A percentile compares a stretch with the other conserved stretches of the same genome.
Evolutionary conservation across 2,329 filamentous ascomycete genomes (phyloP).

Genomic region (Stachybotrys chartarum): DNA sequence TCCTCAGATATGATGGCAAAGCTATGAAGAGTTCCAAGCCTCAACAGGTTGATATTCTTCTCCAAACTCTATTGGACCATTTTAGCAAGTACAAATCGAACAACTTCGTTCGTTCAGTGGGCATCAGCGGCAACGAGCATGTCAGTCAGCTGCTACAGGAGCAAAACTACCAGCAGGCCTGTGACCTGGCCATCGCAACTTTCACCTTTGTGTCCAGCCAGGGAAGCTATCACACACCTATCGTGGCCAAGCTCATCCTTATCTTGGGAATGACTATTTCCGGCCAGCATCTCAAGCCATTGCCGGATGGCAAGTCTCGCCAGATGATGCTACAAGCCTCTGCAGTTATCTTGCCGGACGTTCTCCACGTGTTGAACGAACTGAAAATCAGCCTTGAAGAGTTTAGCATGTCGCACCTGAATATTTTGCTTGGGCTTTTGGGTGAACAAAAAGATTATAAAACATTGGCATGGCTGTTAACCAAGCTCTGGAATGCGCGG

Average conservation of each 20-base stretch:
- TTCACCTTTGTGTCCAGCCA: slow-evolving; percentile 25
- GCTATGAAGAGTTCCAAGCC: slow-evolving; percentile 16
- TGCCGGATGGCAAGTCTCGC: slow-evolving; percentile 23
- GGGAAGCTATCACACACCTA: slow-evolving; percentile 17
- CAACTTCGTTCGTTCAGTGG: slow-evolving; percentile 27
- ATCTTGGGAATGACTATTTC: slow-evolving; percentile 22
- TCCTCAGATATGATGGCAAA: slow-evolving; percentile 22
- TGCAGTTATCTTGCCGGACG: slow-evolving; percentile 30
- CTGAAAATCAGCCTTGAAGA: slow-evolving; percentile 34
- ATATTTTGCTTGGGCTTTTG: slow-evolving; percentile 31
- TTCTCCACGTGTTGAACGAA: slow-evolving; percentile 27
- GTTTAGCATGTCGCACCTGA: slow-evolving; percentile 30
- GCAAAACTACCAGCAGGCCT: slow-evolving; percentile 20
- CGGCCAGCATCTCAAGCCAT: slow-evolving; percentile 25
- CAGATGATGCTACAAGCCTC: slow-evolving; percentile 32
- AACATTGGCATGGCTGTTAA: slow-evolving; percentile 29
- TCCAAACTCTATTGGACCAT: slow-evolving; percentile 21
- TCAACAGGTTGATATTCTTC: slow-evolving; percentile 20
- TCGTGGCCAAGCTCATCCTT: slow-evolving; percentile 25
- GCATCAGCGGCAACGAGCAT: slow-evolving; percentile 21
- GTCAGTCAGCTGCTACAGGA: slow-evolving; percentile 18
- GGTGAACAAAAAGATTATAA: slow-evolving; percentile 36
- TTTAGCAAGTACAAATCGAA: slow-evolving; percentile 24
- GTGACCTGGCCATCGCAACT: slow-evolving; percentile 21
- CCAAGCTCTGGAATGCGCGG: slow-evolving; percentile 22